phyloP scores from a whole-genome alignment of 2,329 filamentous ascomycete genomes.

The Scedosporium boydii region DNA sequence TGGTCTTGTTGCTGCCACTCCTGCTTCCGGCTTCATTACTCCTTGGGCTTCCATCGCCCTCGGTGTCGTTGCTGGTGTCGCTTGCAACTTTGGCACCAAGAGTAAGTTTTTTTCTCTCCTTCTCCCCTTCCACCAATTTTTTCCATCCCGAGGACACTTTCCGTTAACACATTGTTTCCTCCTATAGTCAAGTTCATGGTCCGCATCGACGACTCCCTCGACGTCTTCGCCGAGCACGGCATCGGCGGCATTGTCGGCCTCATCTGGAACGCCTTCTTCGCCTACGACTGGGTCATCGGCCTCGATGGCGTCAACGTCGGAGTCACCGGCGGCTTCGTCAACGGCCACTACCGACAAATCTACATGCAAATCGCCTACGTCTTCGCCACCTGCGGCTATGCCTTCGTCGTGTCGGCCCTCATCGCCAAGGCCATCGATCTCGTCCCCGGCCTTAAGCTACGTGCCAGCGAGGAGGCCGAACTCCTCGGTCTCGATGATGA shows the following conservation, averaged over 20 bases:
- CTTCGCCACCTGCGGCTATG: constrained; percentile 53
- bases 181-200: constrained; percentile 48
- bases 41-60: constrained; percentile 59
- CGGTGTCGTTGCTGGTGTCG: constrained; percentile 55
- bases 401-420: constrained; percentile 64
- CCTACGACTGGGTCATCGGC: constrained; percentile 59
- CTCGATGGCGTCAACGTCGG: constrained; percentile 69
- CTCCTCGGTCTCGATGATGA: constrained; percentile 84
- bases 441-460: constrained; percentile 69
- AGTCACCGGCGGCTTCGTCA: constrained; percentile 59
- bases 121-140: neutral
- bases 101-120: constrained; percentile 15
- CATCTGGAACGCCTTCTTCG: constrained; percentile 66
- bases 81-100: constrained; percentile 62
- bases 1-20: constrained; percentile 60
- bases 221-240: constrained; percentile 63
- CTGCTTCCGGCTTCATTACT: constrained; percentile 58
- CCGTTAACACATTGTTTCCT: constrained; percentile 7
- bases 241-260: constrained; percentile 61
- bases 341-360: constrained; percentile 64
- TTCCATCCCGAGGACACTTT: neutral
- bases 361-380: constrained; percentile 78
- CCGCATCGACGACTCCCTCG: constrained; percentile 60
- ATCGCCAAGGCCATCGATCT: constrained; percentile 68
- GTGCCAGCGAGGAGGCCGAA: constrained; percentile 72